Evolutionary conservation across 352 stramenopile species (phyloP).

Genomic region (Aphanomyces cochlioides): DNA sequence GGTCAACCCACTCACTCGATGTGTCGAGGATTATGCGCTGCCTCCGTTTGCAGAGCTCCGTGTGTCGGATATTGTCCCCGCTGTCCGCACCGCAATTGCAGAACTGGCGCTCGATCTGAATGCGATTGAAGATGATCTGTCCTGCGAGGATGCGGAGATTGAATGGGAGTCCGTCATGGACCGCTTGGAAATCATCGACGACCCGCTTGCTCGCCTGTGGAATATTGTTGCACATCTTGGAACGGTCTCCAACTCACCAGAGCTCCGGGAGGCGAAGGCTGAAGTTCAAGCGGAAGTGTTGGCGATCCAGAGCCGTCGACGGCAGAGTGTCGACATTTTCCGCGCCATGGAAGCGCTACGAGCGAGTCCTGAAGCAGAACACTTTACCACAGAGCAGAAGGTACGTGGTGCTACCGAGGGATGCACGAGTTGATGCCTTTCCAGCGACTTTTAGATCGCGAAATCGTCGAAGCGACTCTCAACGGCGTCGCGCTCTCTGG

Average conservation of each 20-base stretch:
- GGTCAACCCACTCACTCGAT: conserved; percentile 50
- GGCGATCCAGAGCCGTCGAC: conserved; percentile 86
- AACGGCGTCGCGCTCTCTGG: conserved; percentile 92
- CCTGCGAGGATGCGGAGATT: conserved; percentile 33
- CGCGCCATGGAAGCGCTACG: background rate
- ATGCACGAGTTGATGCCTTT: background rate
- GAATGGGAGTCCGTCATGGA: conserved; percentile 88
- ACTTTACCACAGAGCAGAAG: background rate
- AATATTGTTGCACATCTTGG: conserved; percentile 96
- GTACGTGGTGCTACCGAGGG: background rate
- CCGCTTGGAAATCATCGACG: conserved; percentile 88
- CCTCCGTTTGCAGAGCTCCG: conserved; percentile 64
- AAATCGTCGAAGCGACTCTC: conserved; percentile 83
- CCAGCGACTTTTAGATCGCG: conserved; percentile 86
- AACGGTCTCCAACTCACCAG: conserved; percentile 94
- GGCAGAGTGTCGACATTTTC: conserved; percentile 74
- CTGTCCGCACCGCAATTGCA: conserved; percentile 47
- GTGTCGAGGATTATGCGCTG: conserved; percentile 53
- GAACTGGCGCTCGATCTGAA: conserved; percentile 51
- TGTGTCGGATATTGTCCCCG: conserved; percentile 54
- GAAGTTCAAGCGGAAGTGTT: conserved; percentile 92
- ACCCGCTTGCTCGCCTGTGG: conserved; percentile 91
- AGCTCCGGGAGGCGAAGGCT: conserved; percentile 91
- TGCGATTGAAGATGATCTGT: conserved; percentile 43
- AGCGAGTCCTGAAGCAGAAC: background rate